Evolutionary conservation across 768 basidiomycete genomes (phyloP), one percentile per base, ranked within the genome.

Genomic region (Lepiota venenata): DNA sequence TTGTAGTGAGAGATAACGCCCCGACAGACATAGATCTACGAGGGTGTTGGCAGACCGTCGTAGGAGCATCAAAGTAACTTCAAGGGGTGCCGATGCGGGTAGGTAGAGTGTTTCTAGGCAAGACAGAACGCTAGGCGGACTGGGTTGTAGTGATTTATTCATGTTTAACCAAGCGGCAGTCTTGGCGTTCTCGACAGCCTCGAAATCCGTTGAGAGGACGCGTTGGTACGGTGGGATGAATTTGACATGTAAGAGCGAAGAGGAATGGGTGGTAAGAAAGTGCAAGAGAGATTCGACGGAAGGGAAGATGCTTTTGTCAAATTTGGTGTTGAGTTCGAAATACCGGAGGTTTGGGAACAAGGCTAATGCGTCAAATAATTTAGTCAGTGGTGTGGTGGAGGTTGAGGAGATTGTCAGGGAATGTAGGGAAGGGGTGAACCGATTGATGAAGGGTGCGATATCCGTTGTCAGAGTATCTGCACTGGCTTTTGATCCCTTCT

Each of bases 371-470:
- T 52, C 45, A 48, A 75, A 69, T 50, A 75, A 70, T 2, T 58
- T 38, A 7, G 72, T 68, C 12, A 73, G 58, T 57, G 74, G 70
- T 9, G 60, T 58, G 4, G 59, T 55, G 7, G 69, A 69, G 0
- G 62, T 58, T 1, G 73, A 74, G 1, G 66, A 61, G n/a, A 77
- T 66, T 0, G 61, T 59, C n/a, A 76, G 62, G 11, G 60, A 63
- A 10, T 49, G 62, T 22, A 76, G 61, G 2, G 63, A 58, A 11
- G 51, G 5, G 25, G 25, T 37, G 5, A 62, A 55, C 10, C 68
- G 66, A 12, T 63, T 61, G 18, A 74, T 63, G 57, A 72, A 72
- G 4, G 72, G 69, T 4, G 67, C 59, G 12, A 74, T 61, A 4
- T 58, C 56, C 9, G 48, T 25, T 25, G 25, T 25, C 25, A 25